A percentile compares a stretch with the other conserved stretches of the same genome.
phyloP scores from a whole-genome alignment of 1,284 basidiomycete species.

The Cronartium quercuum region DNA sequence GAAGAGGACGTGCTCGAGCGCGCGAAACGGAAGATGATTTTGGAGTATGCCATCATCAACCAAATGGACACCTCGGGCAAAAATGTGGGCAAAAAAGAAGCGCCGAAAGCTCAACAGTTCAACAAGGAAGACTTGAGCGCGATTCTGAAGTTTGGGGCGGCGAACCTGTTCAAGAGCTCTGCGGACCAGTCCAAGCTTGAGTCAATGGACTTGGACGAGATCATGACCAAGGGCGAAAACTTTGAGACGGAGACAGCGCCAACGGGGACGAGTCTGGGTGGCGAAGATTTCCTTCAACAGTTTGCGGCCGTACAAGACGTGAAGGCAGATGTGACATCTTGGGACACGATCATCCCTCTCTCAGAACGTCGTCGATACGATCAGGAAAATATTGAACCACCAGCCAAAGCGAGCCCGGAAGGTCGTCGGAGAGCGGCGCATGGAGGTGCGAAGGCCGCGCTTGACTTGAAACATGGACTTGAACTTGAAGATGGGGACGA shows the following conservation, averaged over 20 bases:
- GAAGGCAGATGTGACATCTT: slow-evolving; percentile 86
- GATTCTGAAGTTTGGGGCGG: slow-evolving; percentile 98
- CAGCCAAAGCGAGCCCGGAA: slow-evolving; percentile 56
- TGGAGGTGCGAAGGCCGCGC: slow-evolving; percentile 55
- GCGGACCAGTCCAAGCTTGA: slow-evolving; percentile 95
- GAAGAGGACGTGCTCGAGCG: slow-evolving; percentile 97
- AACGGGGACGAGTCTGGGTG: slow-evolving; percentile 80
- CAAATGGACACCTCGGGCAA: slow-evolving; percentile 99
- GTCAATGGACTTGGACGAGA: slow-evolving; percentile 98
- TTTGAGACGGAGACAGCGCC: slow-evolving; percentile 73
- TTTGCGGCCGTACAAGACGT: slow-evolving; percentile 96
- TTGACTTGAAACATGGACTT: slow-evolving; percentile 73
- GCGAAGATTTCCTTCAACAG: slow-evolving; percentile 89
- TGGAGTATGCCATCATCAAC: slow-evolving; percentile 99
- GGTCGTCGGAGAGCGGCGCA: slow-evolving; percentile 59
- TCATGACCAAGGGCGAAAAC: slow-evolving; percentile 91
- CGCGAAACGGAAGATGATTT: slow-evolving; percentile 98
- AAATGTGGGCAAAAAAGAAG: slow-evolving; percentile 73
- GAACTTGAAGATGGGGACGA: slow-evolving; percentile 57
- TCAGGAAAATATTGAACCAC: slow-evolving; percentile 53
- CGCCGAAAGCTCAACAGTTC: slow-evolving; percentile 74
- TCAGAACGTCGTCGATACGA: slow-evolving; percentile 83
- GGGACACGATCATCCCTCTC: slow-evolving; percentile 98
- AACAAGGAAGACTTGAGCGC: slow-evolving; percentile 96
- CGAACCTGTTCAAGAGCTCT: slow-evolving; percentile 98